Evolutionary conservation across 805 yeast species (phyloP).

Genomic region (Candida tibetensis): DNA sequence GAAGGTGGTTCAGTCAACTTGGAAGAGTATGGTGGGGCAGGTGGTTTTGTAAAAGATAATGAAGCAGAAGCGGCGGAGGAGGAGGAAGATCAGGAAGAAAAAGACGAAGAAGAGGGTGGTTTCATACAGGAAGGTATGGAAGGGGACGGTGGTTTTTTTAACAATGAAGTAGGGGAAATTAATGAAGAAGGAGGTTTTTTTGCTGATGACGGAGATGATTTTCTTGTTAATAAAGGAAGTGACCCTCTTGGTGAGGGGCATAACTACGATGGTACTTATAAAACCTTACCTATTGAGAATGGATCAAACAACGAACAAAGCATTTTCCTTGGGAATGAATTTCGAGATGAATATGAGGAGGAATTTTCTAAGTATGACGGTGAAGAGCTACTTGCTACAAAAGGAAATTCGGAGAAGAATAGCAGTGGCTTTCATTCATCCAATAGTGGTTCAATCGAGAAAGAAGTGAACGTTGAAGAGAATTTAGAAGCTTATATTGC

Average conservation of each 20-base stretch:
- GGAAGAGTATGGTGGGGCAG: constrained; percentile 5
- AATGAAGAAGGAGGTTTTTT: constrained; percentile 5
- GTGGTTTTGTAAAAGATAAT: constrained; percentile 9
- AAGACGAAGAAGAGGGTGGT: constrained; percentile 7
- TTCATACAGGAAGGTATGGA: constrained; percentile 10
- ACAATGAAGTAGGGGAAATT: constrained; percentile 8
- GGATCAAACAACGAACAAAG: too few relatives aligned
- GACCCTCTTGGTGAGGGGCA: too few relatives aligned
- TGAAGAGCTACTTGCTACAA: too few relatives aligned
- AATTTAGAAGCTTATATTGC: background rate
- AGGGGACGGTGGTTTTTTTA: constrained; percentile 17
- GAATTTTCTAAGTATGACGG: constrained; percentile 1
- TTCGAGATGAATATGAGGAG: too few relatives aligned
- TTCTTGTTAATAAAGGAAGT: too few relatives aligned
- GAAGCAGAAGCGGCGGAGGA: constrained; percentile 3
- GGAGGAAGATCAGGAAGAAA: constrained; percentile 5
- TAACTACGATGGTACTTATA: too few relatives aligned
- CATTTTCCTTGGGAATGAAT: too few relatives aligned
- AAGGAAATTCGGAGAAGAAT: background rate
- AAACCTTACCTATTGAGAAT: too few relatives aligned
- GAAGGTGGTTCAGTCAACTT: background rate
- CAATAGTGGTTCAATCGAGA: background rate
- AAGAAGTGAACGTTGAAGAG: background rate
- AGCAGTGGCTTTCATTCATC: background rate
- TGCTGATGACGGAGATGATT: constrained; percentile 7